A percentile compares a stretch with the other conserved stretches of the same genome.
These are phyloP conservation scores for Stephania yunnanensis DNA, from an alignment of 164 flowering plant genomes.

Conservation along the genomic window DNA sequence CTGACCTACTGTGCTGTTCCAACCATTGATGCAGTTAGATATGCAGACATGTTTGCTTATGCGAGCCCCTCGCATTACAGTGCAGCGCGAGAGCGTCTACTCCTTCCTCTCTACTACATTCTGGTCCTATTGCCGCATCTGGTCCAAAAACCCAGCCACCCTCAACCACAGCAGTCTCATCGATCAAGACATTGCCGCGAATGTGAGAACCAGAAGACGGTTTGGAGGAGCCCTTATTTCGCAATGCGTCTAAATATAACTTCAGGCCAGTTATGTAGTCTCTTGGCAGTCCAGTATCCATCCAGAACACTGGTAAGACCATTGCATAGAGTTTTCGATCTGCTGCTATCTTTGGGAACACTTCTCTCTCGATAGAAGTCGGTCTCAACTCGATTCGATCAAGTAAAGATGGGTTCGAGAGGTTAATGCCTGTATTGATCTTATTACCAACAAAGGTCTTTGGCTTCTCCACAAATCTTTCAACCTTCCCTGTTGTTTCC, in stretches of 20 bases:
- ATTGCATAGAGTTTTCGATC: conserved; percentile 78
- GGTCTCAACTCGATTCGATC: conserved; percentile 80
- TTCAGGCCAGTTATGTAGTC: conserved; percentile 91
- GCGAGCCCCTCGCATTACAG: conserved; percentile 88
- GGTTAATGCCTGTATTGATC: conserved; percentile 95
- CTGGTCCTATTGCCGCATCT: conserved; percentile 93
- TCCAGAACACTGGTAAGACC: conserved; percentile 98
- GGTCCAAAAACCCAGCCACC: conserved; percentile 97
- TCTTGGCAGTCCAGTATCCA: conserved; percentile 97
- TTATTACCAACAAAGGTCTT: conserved; percentile 95
- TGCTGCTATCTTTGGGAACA: conserved; percentile 85
- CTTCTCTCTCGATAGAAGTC: conserved; percentile 90
- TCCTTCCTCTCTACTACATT: conserved; percentile 87
- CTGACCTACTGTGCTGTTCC: conserved; percentile 96
- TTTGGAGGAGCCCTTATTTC: conserved; percentile 60
- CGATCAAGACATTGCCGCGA: conserved; percentile 81
- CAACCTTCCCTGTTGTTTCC: conserved; percentile 78
- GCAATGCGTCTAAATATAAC: conserved; percentile 73
- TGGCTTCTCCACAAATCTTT: conserved; percentile 91
- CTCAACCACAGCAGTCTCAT: conserved; percentile 82
- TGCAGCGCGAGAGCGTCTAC: conserved; percentile 91
- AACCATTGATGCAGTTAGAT: conserved; percentile 87
- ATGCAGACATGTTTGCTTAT: conserved; percentile 90
- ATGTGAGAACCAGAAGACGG: conserved; percentile 62
- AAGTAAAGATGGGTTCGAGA: conserved; percentile 87